These are phyloP conservation scores for Citrus medica DNA, from an alignment of 345 rosid genomes.

Conservation along the genomic window DNA sequence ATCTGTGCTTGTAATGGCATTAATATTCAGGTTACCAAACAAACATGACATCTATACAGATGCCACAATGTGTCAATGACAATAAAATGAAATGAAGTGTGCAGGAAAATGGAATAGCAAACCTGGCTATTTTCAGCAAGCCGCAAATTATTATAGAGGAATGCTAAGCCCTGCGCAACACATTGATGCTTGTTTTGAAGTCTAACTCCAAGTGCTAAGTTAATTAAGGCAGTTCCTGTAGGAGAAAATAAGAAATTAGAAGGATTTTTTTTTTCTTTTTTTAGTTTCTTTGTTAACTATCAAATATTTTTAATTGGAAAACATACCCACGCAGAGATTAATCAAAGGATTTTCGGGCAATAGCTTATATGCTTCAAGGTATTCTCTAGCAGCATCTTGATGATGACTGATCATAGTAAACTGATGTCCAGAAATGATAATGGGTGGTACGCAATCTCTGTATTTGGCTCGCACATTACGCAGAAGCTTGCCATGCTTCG, in stretches of 20 bases:
- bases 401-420: slow-evolving; percentile 32
- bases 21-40: neutral
- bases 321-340: neutral
- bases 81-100: neutral
- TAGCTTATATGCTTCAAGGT: neutral
- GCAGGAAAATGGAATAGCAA: neutral
- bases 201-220: slow-evolving; percentile 50
- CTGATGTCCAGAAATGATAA: slow-evolving; percentile 38
- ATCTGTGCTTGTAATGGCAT: neutral
- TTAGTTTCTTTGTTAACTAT: too few relatives aligned
- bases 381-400: slow-evolving; percentile 25
- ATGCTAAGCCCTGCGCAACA: slow-evolving; percentile 43
- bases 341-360: slow-evolving; percentile 1
- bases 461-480: slow-evolving; percentile 32
- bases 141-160: slow-evolving; percentile 18
- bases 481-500: slow-evolving; percentile 38
- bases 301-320: neutral
- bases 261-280: neutral
- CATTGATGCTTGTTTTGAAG: slow-evolving; percentile 52
- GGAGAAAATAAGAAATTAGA: neutral
- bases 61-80: neutral
- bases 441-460: slow-evolving; percentile 32
- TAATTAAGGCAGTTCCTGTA: slow-evolving; percentile 49
- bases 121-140: slow-evolving; percentile 38
- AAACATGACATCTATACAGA: neutral